Base-by-base conservation (phyloP, 2,329 filamentous ascomycete species). In the Aphanocladium album region DNA sequence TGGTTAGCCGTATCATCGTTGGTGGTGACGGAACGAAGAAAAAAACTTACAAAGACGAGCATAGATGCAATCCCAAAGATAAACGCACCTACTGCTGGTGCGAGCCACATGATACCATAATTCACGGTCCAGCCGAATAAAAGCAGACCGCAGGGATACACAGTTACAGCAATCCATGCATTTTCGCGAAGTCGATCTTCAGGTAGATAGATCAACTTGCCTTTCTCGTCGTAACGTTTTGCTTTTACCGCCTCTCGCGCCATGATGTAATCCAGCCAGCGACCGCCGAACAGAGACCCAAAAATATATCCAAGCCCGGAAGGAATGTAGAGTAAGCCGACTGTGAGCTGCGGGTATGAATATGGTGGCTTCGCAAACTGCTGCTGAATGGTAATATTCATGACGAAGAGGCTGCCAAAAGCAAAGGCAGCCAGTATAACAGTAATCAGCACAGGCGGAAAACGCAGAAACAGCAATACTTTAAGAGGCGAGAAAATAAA, bases 131-230 rank as follows among this genome's bases (percentile, higher is more conserved):
- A 96, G 4, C 91, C 91, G 69, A 90, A 95, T 78, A 87, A 86
- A 30, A 95, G 77, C 62, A 95, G 72, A 0, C 86, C 87, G 0
- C 79, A 78, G 0, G 91, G 91, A 66, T 89, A 93, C 50, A 93
- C 66, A 3, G 85, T 77, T 0, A 87, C 87, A 3, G 88, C 88
- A 0, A 93, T 73, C 88, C 88, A 93, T 2, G 89, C 88, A 69
- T 96, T 95, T 70, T 93, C 89, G 47, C 87, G 80, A 84, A 95
- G 90, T 14, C 91, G 83, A 71, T 96, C 91, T 73, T 95, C 91
- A 0, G 91, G 91, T 2, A 85, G 78, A 68, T 85, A 89, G 11
- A 90, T 76, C 21, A 91, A 77, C 62, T 81, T 82, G 16, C 89
- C 90, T 41, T 83, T 73, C 39, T 80, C 81, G 65, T 91, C 89